A percentile compares a stretch with the other conserved stretches of the same genome.
Evolutionary conservation across 2,329 filamentous ascomycete species (phyloP).

Genomic region (Clarireedia hainanense): DNA sequence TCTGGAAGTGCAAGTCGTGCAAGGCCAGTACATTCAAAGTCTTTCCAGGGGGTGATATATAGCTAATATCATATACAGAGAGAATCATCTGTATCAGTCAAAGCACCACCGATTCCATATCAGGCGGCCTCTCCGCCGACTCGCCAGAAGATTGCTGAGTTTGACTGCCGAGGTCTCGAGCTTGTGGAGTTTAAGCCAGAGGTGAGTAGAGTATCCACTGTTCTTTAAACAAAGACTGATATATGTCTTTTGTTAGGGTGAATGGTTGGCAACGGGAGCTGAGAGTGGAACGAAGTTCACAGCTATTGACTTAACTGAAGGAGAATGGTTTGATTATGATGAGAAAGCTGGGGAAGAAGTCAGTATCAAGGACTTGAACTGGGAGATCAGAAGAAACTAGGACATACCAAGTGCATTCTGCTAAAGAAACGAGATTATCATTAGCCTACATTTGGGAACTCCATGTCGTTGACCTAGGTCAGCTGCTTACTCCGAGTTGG

Average conservation of each 20-base stretch:
- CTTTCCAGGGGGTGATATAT: background rate
- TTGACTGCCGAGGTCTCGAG: conserved; percentile 91
- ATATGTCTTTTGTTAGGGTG: conserved; percentile 50
- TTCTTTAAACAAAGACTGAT: background rate
- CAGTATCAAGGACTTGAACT: conserved; percentile 81
- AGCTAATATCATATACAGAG: conserved; percentile 40
- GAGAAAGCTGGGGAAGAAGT: conserved; percentile 90
- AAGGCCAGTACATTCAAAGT: conserved; percentile 52
- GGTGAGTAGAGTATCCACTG: conserved; percentile 39
- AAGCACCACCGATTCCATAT: conserved; percentile 64
- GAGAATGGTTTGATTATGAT: conserved; percentile 97
- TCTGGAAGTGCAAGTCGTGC: conserved; percentile 99
- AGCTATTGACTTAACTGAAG: conserved; percentile 74
- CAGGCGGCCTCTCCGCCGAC: conserved; percentile 64
- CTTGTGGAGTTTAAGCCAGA: conserved; percentile 88
- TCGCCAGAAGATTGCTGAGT: conserved; percentile 71
- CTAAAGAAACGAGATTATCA: too few species aligned
- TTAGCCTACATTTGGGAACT: too few species aligned
- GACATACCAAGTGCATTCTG: background rate
- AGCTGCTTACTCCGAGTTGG: background rate
- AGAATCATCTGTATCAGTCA: conserved; percentile 81
- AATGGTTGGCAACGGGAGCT: conserved; percentile 77
- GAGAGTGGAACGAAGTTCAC: conserved; percentile 79
- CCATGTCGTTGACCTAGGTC: background rate
- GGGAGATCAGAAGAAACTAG: conserved; percentile 55